Evolutionary conservation across 768 basidiomycete genomes (phyloP).

Genomic region (Cyathus striatus): DNA sequence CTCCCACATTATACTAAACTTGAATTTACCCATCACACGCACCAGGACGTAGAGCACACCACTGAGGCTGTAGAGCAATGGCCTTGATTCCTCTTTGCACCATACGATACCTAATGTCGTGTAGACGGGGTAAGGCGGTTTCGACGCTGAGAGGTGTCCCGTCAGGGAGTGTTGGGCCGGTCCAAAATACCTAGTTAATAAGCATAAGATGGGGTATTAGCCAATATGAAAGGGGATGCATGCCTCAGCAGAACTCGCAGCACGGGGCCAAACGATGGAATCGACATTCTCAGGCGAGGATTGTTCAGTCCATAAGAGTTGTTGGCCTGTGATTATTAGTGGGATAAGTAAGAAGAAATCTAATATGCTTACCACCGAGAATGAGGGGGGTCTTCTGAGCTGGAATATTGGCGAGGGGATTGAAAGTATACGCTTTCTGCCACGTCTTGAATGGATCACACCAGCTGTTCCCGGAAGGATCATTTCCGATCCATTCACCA

Average conservation of each 20-base stretch:
- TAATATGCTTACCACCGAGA: constrained; percentile 52
- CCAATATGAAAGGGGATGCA: neutral
- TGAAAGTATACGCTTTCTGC: constrained; percentile 74
- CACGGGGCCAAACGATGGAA: constrained; percentile 66
- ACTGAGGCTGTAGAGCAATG: constrained; percentile 61
- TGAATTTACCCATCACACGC: neutral
- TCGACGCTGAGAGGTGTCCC: constrained; percentile 32
- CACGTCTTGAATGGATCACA: constrained; percentile 80
- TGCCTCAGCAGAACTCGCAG: constrained; percentile 63
- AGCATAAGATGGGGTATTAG: neutral
- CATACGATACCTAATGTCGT: constrained; percentile 60
- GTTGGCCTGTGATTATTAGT: constrained; percentile 37
- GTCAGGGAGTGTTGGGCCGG: constrained; percentile 39
- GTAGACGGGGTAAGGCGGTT: constrained; percentile 57
- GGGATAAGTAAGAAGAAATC: neutral
- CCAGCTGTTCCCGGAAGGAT: constrained; percentile 54
- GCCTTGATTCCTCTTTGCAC: constrained; percentile 56
- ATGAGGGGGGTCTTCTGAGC: constrained; percentile 45
- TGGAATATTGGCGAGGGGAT: constrained; percentile 58
- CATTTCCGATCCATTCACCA: constrained; percentile 63
- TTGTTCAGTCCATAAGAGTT: constrained; percentile 73
- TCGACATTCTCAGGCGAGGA: constrained; percentile 66
- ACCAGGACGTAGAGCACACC: constrained; percentile 65
- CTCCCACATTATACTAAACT: neutral
- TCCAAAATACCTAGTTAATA: constrained; percentile 56